A percentile compares a stretch with the other conserved stretches of the same genome.
Conservation (phyloP, 1,284 basidiomycete genomes). For the Boletus sp. region DNA sequence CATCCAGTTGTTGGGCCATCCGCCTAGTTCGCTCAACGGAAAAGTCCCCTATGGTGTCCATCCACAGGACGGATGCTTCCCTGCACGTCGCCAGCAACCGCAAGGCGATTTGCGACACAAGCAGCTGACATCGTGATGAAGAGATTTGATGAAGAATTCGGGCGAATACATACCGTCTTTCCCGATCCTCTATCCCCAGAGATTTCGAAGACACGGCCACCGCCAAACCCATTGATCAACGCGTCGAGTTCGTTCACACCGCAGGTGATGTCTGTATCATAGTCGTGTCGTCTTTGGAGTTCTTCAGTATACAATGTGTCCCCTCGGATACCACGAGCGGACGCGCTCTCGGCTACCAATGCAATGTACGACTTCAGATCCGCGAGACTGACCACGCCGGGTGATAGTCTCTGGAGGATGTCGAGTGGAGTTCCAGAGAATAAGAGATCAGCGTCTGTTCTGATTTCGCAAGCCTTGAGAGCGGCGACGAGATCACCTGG, state of each 20-base stretch:
- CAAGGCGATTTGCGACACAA: conserved; percentile 56
- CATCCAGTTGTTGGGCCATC: conserved; percentile 36
- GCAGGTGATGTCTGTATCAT: conserved; percentile 29
- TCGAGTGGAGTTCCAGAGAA: conserved; percentile 45
- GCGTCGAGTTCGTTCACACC: conserved; percentile 49
- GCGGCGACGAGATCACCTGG: conserved; percentile 32
- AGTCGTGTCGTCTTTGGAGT: conserved; percentile 24
- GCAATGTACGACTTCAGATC: conserved; percentile 43
- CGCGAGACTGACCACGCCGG: conserved; percentile 42
- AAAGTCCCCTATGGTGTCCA: conserved; percentile 69
- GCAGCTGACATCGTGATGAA: conserved; percentile 37
- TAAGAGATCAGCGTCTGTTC: conserved; percentile 55
- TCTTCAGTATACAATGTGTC: conserved; percentile 35
- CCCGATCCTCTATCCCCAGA: conserved; percentile 59
- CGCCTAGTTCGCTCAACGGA: conserved; percentile 45
- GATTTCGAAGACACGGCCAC: conserved; percentile 55
- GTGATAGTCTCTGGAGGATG: conserved; percentile 48
- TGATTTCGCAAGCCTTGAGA: conserved; percentile 44
- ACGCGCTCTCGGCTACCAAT: conserved; percentile 38
- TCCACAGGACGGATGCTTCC: conserved; percentile 52
- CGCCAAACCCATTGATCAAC: conserved; percentile 46
- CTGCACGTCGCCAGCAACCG: conserved; percentile 42
- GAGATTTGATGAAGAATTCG: background rate
- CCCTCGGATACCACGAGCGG: conserved; percentile 43
- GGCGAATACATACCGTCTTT: conserved; percentile 54